Evolutionary conservation across 1,139 yeast species (phyloP).

Genomic region (Taiozyma sp.): DNA sequence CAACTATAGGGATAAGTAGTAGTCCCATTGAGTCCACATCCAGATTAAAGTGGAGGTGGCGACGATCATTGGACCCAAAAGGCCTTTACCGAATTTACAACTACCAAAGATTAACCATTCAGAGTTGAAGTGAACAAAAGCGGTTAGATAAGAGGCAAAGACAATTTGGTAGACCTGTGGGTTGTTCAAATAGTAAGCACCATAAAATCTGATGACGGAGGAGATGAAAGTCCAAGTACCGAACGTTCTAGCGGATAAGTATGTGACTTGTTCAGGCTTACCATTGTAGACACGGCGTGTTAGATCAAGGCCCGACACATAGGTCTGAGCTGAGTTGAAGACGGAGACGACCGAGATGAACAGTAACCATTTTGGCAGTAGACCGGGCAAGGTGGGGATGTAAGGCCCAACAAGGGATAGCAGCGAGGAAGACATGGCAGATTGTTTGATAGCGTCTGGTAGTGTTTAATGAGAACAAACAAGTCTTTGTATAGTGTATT

Average conservation of each 20-base stretch:
- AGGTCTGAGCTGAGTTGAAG: constrained; percentile 90
- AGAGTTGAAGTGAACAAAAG: constrained; percentile 74
- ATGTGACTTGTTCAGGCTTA: constrained; percentile 63
- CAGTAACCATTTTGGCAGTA: constrained; percentile 66
- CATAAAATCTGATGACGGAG: constrained; percentile 78
- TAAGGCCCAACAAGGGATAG: constrained; percentile 19
- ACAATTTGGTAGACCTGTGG: constrained; percentile 75
- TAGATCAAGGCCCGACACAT: constrained; percentile 62
- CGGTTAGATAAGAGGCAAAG: constrained; percentile 78
- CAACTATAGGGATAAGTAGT: constrained; percentile 34
- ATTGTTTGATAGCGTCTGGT: not conserved
- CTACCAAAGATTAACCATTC: constrained; percentile 83
- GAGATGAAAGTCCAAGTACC: constrained; percentile 97
- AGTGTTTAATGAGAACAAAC: too few species aligned
- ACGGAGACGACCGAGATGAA: constrained; percentile 84
- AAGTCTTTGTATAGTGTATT: too few species aligned
- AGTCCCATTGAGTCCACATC: constrained; percentile 57
- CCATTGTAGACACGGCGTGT: constrained; percentile 77
- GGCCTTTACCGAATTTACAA: constrained; percentile 81
- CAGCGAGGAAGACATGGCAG: constrained; percentile 3
- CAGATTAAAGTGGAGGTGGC: constrained; percentile 53
- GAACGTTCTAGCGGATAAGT: constrained; percentile 86
- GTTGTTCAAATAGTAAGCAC: constrained; percentile 70
- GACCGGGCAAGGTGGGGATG: constrained; percentile 43
- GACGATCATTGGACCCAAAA: constrained; percentile 80